Evolutionary conservation across 352 stramenopile species (phyloP), one percentile per base, ranked within the genome.

Genomic region (Globisporangium paddicum): DNA sequence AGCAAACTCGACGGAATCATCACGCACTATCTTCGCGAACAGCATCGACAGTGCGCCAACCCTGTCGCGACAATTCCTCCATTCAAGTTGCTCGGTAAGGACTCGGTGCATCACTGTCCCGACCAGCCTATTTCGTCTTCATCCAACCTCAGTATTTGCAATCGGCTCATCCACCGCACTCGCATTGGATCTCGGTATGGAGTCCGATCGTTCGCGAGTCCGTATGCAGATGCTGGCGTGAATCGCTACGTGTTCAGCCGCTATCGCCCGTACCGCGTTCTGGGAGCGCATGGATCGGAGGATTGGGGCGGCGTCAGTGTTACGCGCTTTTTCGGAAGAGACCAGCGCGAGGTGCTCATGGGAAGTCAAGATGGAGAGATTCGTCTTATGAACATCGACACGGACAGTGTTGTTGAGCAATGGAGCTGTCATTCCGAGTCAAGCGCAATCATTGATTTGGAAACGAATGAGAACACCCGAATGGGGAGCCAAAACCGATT

Each of bases 31-130:
- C 67, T 95, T 19, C 78, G 86, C 54, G 86, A 95, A 45, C 88
- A 96, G 62, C 88, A 96, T 60, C 85, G 88, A 6, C 87, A 94
- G 54, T 96, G 88, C 51, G 58, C 82, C 0, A 93, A 95, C 40
- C 88, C 88, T 28, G 81, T 96, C 14, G 89, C 86, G 16, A 93
- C 89, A 1, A 80, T 96, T 1, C 88, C 88, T 0, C 86, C 86
- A 18, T 94, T 96, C 66, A 89, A 90, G 38, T 55, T 96, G 18
- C 53, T 90, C 7, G 79, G 75, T 4, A 68, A 72, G 35, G 65
- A 73, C 21, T 68, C 77, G 1, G 58, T 74, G 7, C 88, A 96
- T 63, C 76, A 71, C 3, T 96, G 88, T 37, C 87, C 88, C 1
- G 86, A 92, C 68, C 77, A 71, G n/a, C 70, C 69, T 14, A 63